These are phyloP conservation scores for Xenoacremonium recifei DNA, from an alignment of 2,329 filamentous ascomycete species.

Conservation along the genomic window DNA sequence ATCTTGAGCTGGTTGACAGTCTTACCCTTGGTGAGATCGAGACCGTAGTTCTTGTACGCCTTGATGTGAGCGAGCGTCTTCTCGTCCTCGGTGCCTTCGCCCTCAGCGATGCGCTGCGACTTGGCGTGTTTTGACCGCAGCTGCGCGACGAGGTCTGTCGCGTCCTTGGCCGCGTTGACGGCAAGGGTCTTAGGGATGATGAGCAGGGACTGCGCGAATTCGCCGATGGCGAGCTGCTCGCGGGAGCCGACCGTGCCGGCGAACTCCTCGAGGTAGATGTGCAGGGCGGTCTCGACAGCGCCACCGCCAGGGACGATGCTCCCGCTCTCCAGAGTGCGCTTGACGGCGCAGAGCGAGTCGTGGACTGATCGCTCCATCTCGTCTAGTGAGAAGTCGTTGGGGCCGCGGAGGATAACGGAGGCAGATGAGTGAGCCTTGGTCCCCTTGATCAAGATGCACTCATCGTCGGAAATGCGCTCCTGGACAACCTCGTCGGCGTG, in stretches of 20 bases:
- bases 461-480: slow-evolving; percentile 97
- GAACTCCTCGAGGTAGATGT: slow-evolving; percentile 99
- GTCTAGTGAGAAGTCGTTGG: slow-evolving; percentile 95
- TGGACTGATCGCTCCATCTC: slow-evolving; percentile 99
- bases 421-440: slow-evolving; percentile 93
- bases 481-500: slow-evolving; percentile 95
- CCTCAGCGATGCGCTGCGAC: slow-evolving; percentile 86
- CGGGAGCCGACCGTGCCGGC: slow-evolving; percentile 94
- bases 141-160: slow-evolving; percentile 91
- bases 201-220: slow-evolving; percentile 93
- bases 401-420: slow-evolving; percentile 90
- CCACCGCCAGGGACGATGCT: slow-evolving; percentile 95
- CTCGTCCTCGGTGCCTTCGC: slow-evolving; percentile 80
- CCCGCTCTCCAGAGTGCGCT: slow-evolving; percentile 94
- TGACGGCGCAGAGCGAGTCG: slow-evolving; percentile 94
- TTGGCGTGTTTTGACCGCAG: slow-evolving; percentile 91
- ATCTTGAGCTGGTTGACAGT: slow-evolving; percentile 93
- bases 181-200: slow-evolving; percentile 95
- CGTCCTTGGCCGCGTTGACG: slow-evolving; percentile 95
- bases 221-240: slow-evolving; percentile 95
- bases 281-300: slow-evolving; percentile 96
- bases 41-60: slow-evolving; percentile 97
- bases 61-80: slow-evolving; percentile 90
- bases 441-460: slow-evolving; percentile 95
- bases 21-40: slow-evolving; percentile 86